Evolutionary conservation across 176 grass and related monocot genomes (phyloP), one percentile per base, ranked within the genome.

Genomic region (Typha latifolia): DNA sequence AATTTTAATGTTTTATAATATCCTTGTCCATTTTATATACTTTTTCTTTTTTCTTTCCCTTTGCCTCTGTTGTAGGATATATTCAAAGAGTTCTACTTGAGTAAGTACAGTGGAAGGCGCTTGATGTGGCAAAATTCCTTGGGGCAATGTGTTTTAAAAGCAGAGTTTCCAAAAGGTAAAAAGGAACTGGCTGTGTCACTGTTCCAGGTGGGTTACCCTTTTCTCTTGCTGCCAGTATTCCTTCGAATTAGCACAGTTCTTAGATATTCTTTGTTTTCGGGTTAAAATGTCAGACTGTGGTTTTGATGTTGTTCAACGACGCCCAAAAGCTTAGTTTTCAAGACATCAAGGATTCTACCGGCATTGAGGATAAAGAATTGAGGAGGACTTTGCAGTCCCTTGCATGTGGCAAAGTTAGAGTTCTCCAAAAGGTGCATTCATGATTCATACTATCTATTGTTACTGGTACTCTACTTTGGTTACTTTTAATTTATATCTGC

Each of bases 41-140:
- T 69, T 57, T 49, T 56, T 71, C 48, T 61, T 65, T 4, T 56
- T 64, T 67, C 29, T 26, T 27, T 47, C 9, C 37, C 5, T 43
- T 77, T 77, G 77, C 16, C 14, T 63, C 57, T 51, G 51, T 72
- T 72, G 72, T 65, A 99, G 95, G 95, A 94, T 79, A 99, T 94
- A 81, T 99, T 99, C 63, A 99, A 99, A 87, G 95, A 99, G 62
- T 99, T 99, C 74, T 99, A 99, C 83, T 94, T 99, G 81, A 99
- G 95, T 66, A 99, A 99, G 77, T 85, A 99, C 51, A 93, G 86
- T 74, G 95, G 95, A 74, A 94, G 95, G 74, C 89, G 95, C 57
- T 78, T 99, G 21, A 87, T 94, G 95, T 99, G 95, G 95, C 95
- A 99, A 83, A 99, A 99, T 82, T 99, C 89, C 27, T 82, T 99